These are phyloP conservation scores for Fusarium irregulare DNA, from an alignment of 2,329 filamentous ascomycete species.

Conservation along the genomic window DNA sequence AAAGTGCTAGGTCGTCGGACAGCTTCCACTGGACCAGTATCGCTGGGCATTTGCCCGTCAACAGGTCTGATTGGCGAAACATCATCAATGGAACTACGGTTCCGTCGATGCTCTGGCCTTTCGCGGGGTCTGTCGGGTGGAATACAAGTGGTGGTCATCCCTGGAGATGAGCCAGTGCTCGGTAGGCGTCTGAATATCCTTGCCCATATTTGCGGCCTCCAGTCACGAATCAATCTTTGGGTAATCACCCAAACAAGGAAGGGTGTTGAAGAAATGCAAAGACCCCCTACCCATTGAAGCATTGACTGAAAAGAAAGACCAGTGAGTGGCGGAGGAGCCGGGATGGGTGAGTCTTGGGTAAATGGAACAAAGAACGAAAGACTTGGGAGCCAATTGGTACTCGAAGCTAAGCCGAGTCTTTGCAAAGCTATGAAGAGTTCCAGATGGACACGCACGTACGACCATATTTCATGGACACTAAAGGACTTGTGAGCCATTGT, in stretches of 20 bases:
- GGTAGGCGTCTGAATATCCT: constrained; percentile 56
- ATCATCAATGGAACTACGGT: constrained; percentile 39
- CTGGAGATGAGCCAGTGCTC: constrained; percentile 50
- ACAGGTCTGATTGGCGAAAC: constrained; percentile 45
- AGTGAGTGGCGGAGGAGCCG: constrained; percentile 56
- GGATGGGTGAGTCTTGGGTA: constrained; percentile 61
- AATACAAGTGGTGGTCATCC: constrained; percentile 31
- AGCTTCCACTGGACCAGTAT: constrained; percentile 47
- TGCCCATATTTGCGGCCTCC: constrained; percentile 53
- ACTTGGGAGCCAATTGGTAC: constrained; percentile 56
- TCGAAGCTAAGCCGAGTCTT: constrained; percentile 60
- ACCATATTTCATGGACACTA: constrained; percentile 51
- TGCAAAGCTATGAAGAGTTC: constrained; percentile 66
- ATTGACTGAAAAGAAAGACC: constrained; percentile 55
- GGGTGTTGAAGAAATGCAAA: constrained; percentile 58
- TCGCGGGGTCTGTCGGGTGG: constrained; percentile 24
- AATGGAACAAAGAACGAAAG: constrained; percentile 67
- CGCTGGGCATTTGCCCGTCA: constrained; percentile 48
- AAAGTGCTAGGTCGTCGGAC: constrained; percentile 59
- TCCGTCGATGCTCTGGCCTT: constrained; percentile 38
- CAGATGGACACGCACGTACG: constrained; percentile 62
- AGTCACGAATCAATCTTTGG: constrained; percentile 52
- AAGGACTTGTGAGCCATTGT: constrained; percentile 18
- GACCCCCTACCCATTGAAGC: constrained; percentile 56
- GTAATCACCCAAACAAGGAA: constrained; percentile 60